Evolutionary conservation across 2,329 filamentous ascomycete genomes (phyloP).

Genomic region (Nannizziopsis barbatae): DNA sequence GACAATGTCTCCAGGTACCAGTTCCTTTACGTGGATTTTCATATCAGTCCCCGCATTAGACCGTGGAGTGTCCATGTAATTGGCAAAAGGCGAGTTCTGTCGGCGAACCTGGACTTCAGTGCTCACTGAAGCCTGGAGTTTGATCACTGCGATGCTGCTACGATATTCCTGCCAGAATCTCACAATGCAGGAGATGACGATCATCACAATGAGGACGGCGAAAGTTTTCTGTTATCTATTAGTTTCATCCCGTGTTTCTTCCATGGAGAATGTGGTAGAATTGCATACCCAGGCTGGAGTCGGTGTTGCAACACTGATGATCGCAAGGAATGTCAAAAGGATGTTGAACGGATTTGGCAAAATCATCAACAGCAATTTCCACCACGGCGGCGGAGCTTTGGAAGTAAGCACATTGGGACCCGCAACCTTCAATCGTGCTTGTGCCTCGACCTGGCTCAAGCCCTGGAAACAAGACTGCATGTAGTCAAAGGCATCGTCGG

Average conservation of each 20-base stretch:
- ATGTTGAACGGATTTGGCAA: constrained; percentile 2
- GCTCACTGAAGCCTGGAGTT: constrained; percentile 1
- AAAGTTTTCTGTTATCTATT: background rate
- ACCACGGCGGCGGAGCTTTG: background rate
- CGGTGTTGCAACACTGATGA: constrained; percentile 3
- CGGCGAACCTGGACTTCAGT: background rate
- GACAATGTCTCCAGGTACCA: background rate
- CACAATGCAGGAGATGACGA: background rate
- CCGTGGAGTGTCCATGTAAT: background rate
- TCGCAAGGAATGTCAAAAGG: background rate
- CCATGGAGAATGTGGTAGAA: background rate
- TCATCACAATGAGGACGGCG: background rate
- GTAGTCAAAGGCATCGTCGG: background rate
- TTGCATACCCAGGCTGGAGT: background rate
- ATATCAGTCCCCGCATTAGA: too few species aligned
- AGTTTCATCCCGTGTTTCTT: background rate
- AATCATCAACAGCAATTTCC: constrained; percentile 1
- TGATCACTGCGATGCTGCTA: constrained; percentile 2
- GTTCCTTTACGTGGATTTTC: background rate
- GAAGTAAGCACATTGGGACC: constrained; percentile 1
- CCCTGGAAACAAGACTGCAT: constrained; percentile 1
- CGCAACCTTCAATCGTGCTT: background rate
- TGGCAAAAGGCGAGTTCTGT: background rate
- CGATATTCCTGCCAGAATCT: constrained; percentile 4
- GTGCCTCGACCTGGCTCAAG: background rate